Evolutionary conservation across 2,329 filamentous ascomycete genomes (phyloP).

Genomic region (Fusarium armeniacum): DNA sequence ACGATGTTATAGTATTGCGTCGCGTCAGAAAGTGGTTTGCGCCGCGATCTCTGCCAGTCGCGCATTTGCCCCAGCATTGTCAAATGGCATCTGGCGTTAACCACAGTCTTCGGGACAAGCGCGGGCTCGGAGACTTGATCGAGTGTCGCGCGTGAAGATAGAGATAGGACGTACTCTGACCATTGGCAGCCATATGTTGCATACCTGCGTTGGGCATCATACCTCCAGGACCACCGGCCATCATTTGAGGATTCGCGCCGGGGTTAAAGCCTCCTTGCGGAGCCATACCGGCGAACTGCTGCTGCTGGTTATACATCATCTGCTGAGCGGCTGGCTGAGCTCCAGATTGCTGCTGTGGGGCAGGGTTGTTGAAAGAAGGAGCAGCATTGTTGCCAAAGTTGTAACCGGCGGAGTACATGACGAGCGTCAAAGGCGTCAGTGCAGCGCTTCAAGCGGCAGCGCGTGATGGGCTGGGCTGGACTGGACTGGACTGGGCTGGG

Average conservation of each 20-base stretch:
- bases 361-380: conserved; percentile 64
- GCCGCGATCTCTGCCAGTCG: conserved; percentile 26
- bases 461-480: conserved; percentile 18
- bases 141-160: conserved; percentile 44
- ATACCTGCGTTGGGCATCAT: conserved; percentile 75
- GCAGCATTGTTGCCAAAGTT: conserved; percentile 67
- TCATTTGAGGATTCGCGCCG: conserved; percentile 68
- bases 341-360: conserved; percentile 57
- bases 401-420: conserved; percentile 69
- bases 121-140: conserved; percentile 16
- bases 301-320: conserved; percentile 71
- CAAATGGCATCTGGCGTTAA: not conserved
- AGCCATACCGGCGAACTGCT: conserved; percentile 69
- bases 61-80: conserved; percentile 4
- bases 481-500: conserved; percentile 4
- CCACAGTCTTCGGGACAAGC: conserved; percentile 5
- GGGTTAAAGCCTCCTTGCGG: conserved; percentile 65
- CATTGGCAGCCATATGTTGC: conserved; percentile 71
- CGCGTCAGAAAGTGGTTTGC: conserved; percentile 38
- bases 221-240: conserved; percentile 66
- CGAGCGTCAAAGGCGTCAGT: conserved; percentile 40
- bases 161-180: conserved; percentile 67
- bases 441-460: conserved; percentile 43
- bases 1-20: conserved; percentile 5
- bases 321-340: conserved; percentile 61